These are phyloP conservation scores for Geoglossum cookeanum DNA, from an alignment of 2,329 filamentous ascomycete species.

Conservation along the genomic window DNA sequence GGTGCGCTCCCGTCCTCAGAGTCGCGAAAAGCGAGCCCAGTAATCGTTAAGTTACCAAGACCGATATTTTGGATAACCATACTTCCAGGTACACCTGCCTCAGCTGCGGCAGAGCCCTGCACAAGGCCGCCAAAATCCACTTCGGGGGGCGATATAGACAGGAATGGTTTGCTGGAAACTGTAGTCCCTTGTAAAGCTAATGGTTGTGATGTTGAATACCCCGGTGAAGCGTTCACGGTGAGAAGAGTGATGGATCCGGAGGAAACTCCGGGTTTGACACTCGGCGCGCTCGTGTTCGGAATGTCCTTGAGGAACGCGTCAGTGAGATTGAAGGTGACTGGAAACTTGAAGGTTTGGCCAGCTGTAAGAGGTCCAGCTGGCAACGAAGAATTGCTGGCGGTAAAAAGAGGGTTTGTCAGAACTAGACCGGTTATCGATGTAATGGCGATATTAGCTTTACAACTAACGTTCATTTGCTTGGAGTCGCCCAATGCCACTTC, in stretches of 20 bases:
- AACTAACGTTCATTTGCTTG: slow-evolving; percentile 17
- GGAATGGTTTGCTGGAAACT: slow-evolving; percentile 19
- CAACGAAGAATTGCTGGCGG: slow-evolving; percentile 20
- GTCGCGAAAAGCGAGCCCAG: slow-evolving; percentile 14
- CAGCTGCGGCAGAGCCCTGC: slow-evolving; percentile 11
- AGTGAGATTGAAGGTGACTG: slow-evolving; percentile 22
- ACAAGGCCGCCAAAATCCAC: slow-evolving; percentile 24
- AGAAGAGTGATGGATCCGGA: slow-evolving; percentile 21
- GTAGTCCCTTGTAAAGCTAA: slow-evolving; percentile 15
- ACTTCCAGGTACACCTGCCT: neutral
- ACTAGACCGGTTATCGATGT: slow-evolving; percentile 20
- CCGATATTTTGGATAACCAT: slow-evolving; percentile 20
- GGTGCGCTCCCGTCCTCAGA: slow-evolving; percentile 7
- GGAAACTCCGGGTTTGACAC: slow-evolving; percentile 19
- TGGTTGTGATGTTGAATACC: slow-evolving; percentile 14
- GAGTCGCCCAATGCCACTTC: slow-evolving; percentile 18
- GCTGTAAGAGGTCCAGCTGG: slow-evolving; percentile 19
- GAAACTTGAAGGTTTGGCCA: slow-evolving; percentile 22
- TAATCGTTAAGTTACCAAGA: slow-evolving; percentile 19
- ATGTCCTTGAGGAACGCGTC: slow-evolving; percentile 9
- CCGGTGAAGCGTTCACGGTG: slow-evolving; percentile 19
- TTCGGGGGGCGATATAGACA: slow-evolving; percentile 20
- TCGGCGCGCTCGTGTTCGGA: slow-evolving; percentile 11
- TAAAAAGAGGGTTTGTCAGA: slow-evolving; percentile 20
- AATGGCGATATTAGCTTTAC: slow-evolving; percentile 21